phyloP scores from a whole-genome alignment of 148 eudicot genomes.

The Chenopodium quinoa region DNA sequence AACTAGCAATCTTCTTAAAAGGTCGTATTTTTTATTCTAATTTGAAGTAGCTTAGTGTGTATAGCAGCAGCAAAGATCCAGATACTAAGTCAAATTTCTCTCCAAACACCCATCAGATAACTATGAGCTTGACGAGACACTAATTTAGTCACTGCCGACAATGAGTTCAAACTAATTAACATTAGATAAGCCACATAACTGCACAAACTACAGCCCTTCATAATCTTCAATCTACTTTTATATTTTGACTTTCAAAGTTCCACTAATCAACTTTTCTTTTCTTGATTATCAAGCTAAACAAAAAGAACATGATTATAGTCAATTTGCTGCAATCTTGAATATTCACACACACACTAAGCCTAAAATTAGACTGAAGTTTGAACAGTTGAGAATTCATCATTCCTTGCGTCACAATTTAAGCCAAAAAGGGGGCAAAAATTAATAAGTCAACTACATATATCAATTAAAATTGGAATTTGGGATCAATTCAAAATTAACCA shows the following conservation, averaged over 20 bases:
- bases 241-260: slow-evolving; percentile 8
- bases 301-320: neutral
- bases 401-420: slow-evolving; percentile 12
- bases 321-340: neutral
- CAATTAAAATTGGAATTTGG: slow-evolving; percentile 7
- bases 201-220: neutral
- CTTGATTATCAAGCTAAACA: neutral
- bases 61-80: slow-evolving; percentile 5
- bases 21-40: neutral
- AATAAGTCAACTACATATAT: slow-evolving; percentile 2
- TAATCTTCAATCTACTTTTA: slow-evolving; percentile 6
- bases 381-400: slow-evolving; percentile 11
- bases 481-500: neutral
- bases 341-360: neutral
- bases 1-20: neutral
- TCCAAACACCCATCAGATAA: neutral
- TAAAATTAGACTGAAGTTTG: neutral
- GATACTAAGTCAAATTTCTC: neutral
- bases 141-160: neutral
- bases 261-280: neutral
- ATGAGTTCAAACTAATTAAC: neutral
- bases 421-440: neutral
- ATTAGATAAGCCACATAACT: neutral
- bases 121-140: neutral
- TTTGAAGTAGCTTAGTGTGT: neutral